Base-by-base conservation (phyloP, 805 yeast genomes). In the Candida ovalis region DNA sequence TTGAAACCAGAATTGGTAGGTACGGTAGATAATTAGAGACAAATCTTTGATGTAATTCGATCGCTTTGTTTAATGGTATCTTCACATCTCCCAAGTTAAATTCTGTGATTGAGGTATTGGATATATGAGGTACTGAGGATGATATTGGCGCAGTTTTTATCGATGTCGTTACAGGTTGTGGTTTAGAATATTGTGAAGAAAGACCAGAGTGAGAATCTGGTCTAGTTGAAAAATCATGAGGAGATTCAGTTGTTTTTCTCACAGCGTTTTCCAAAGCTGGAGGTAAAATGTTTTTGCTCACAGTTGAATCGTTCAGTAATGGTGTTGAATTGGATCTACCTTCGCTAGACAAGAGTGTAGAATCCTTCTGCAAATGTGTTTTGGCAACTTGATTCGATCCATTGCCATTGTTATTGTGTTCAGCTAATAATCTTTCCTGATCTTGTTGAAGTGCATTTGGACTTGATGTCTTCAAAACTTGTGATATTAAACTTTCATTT, bases 1-100 rank as follows among this genome's bases (percentile, higher is more conserved):
- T 71, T 0, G 95, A 81, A 25, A 82, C 76, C 62, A 91, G 71
- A 12, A 91, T 86, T 2, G 97, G 97, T 57, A 90, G 72, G 56
- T 76, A 85, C 0, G 96, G 95, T 22, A 87, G 69, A 59, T 83
- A 84, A 48, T 82, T 77, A 6, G 67, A 66, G 52, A 86, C 75
- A 61, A 91, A 91, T 23, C 81, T 70, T 40, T 75, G 74, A 64
- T 91, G 96, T 28, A 91, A 72, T 54, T 80, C 82, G 40, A 77
- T 73, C 0, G 96, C 97, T 56, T 84, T 82, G 12, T 72, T 75
- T 1, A 83, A 63, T 1, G 90, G 74, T 15, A 91, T 71, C 30
- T 72, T 73, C 8, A 90, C 92, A 50, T 85, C 86, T 0, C 96
- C 97, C 19, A 91, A 67, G 2, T 78, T 76, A 59, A 87, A 88